Evolutionary conservation across 345 rosid genomes (phyloP).

Genomic region (Rhodamnia argentea): DNA sequence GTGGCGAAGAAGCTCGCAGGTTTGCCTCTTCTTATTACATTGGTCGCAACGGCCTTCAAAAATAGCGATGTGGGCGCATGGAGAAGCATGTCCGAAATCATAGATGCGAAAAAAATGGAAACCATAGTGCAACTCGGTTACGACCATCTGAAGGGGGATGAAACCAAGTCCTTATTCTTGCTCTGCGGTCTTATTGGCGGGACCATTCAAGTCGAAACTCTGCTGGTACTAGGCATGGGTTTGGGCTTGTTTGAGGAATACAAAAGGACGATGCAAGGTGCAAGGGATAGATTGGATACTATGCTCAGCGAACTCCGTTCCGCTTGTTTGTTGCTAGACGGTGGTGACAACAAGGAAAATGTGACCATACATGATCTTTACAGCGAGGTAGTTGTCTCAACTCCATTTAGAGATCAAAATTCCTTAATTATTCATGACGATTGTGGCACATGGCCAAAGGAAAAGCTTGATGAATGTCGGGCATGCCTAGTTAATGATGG

Average conservation of each 20-base stretch:
- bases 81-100: not conserved
- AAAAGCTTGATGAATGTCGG: not conserved
- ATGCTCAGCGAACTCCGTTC: not conserved
- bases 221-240: not conserved
- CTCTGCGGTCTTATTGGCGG: not conserved
- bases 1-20: not conserved
- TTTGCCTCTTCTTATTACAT: not conserved
- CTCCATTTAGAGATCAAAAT: fast-evolving
- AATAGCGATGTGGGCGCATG: not conserved
- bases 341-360: fast-evolving
- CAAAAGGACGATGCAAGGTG: fast-evolving
- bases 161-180: not conserved
- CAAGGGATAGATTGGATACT: fast-evolving
- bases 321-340: fast-evolving
- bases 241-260: not conserved
- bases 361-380: not conserved
- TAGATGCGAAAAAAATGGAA: fast-evolving
- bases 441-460: not conserved
- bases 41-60: too few species aligned
- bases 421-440: fast-evolving
- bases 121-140: not conserved
- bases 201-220: not conserved
- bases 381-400: fast-evolving
- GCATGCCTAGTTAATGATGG: fast-evolving
- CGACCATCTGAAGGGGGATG: not conserved